Conservation (phyloP, 176 grass and related monocot genomes). For the Phoenix roebelenii region DNA sequence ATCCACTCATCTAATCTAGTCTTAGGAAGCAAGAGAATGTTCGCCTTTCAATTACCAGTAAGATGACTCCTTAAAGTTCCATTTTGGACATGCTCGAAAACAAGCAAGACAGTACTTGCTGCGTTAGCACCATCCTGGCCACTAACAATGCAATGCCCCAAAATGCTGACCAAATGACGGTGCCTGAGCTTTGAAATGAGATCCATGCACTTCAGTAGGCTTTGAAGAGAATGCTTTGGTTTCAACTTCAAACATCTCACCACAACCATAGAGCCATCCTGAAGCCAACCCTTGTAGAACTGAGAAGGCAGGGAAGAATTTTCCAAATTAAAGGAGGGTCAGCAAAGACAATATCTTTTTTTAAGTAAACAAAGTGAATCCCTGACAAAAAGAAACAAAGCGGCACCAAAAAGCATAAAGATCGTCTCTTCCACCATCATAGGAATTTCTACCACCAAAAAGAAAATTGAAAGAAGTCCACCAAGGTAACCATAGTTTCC, state of each 20-base stretch:
- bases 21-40: neutral
- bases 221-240: constrained; percentile 56
- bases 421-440: no score
- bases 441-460: no score
- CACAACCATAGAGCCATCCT: constrained; percentile 54
- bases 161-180: constrained; percentile 76
- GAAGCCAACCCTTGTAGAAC: constrained; percentile 58
- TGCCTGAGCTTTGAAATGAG: constrained; percentile 65
- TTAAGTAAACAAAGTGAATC: no score
- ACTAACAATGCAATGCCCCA: constrained; percentile 58
- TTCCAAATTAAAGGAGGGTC: no score
- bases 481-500: no score
- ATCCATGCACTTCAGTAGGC: constrained; percentile 64
- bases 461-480: no score
- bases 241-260: constrained; percentile 62
- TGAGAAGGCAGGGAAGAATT: constrained; percentile 9
- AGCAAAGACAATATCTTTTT: no score
- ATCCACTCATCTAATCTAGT: neutral
- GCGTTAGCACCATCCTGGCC: constrained; percentile 36
- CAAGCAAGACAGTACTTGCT: constrained; percentile 36
- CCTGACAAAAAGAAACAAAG: no score
- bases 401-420: no score
- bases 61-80: constrained; percentile 77
- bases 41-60: constrained; percentile 31
- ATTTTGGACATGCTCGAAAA: constrained; percentile 54